Evolutionary conservation across 768 basidiomycete species (phyloP).

Genomic region (Leccinum rimulosum): DNA sequence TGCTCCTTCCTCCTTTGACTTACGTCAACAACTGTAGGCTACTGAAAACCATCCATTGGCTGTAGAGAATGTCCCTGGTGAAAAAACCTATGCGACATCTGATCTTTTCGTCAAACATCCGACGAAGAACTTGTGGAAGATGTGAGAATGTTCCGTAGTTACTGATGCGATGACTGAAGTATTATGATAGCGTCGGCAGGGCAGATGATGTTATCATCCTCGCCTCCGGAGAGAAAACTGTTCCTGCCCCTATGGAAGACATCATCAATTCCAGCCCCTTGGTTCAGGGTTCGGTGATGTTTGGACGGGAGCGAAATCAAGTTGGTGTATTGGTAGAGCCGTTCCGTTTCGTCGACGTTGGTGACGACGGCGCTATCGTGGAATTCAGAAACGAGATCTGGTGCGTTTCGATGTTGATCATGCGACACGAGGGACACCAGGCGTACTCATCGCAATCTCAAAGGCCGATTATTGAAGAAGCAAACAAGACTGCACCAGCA

Average conservation of each 20-base stretch:
- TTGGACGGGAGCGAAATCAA: conserved; percentile 31
- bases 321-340: conserved; percentile 35
- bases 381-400: conserved; percentile 24
- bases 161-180: background rate
- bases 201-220: conserved; percentile 34
- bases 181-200: conserved; percentile 35
- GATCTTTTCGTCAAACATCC: conserved; percentile 48
- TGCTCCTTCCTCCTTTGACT: background rate
- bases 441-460: background rate
- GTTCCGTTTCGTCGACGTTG: conserved; percentile 12
- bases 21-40: background rate
- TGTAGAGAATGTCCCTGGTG: conserved; percentile 35
- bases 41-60: conserved; percentile 1
- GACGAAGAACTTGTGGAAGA: conserved; percentile 40
- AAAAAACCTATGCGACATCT: conserved; percentile 35
- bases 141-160: conserved; percentile 25
- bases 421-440: background rate
- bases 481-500: conserved; percentile 36
- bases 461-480: conserved; percentile 39
- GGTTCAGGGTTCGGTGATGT: conserved; percentile 27
- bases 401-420: conserved; percentile 6
- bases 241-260: conserved; percentile 33
- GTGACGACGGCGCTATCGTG: conserved; percentile 3
- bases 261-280: conserved; percentile 21
- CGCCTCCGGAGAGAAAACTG: conserved; percentile 33